Conservation (phyloP, 2,329 filamentous ascomycete genomes). For the Aureobasidium musti region DNA sequence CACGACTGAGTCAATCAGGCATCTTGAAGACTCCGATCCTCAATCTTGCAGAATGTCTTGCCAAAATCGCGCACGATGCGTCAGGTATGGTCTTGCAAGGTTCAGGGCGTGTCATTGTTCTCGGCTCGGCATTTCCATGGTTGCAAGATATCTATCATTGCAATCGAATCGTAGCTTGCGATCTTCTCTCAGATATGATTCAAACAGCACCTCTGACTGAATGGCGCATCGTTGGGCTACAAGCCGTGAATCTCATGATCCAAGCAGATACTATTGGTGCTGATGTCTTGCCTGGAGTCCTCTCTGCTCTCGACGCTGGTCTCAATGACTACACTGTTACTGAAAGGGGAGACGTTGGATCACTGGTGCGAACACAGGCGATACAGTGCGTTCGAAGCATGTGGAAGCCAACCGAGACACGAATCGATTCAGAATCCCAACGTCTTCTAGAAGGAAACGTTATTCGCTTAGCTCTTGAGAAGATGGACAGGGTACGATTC, state of each 20-base stretch:
- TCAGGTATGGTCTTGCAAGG: conserved; percentile 46
- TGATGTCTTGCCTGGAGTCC: conserved; percentile 33
- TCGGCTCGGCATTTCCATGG: conserved; percentile 41
- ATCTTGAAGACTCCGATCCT: background rate
- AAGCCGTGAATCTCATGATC: conserved; percentile 41
- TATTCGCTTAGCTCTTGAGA: conserved; percentile 78
- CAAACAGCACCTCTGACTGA: conserved; percentile 44
- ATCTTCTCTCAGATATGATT: conserved; percentile 29
- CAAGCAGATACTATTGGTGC: conserved; percentile 22
- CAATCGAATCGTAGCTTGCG: background rate
- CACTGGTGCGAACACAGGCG: conserved; percentile 78
- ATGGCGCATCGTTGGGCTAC: conserved; percentile 48
- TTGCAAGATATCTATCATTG: conserved; percentile 34
- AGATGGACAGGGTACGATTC: conserved; percentile 80
- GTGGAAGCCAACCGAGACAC: conserved; percentile 35
- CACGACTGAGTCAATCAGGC: conserved; percentile 33
- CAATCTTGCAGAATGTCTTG: conserved; percentile 38
- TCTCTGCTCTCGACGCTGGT: conserved; percentile 41
- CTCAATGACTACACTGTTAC: conserved; percentile 91
- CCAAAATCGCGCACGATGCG: conserved; percentile 41
- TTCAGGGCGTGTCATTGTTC: conserved; percentile 49
- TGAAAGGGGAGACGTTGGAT: conserved; percentile 85
- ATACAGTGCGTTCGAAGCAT: conserved; percentile 63
- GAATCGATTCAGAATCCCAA: background rate
- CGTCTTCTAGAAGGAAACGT: conserved; percentile 36